Conservation (phyloP, 2,329 filamentous ascomycete species). For the Diaporthe batatas region DNA sequence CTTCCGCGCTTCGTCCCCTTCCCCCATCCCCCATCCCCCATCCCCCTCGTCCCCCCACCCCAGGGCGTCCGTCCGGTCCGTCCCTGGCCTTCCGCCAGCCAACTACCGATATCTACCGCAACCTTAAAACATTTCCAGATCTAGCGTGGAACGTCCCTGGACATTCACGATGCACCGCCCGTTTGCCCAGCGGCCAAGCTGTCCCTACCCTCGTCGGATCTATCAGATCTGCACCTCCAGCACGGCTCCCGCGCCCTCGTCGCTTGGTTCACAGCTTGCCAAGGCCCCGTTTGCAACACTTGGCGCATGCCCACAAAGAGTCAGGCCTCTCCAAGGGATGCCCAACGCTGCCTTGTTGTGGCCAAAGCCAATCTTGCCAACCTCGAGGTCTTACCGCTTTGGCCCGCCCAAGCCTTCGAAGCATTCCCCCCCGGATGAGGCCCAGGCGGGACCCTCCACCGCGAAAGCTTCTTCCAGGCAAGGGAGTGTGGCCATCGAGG, state of each 20-base stretch:
- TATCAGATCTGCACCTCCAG: conserved; percentile 42
- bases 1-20: background rate
- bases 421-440: conserved; percentile 12
- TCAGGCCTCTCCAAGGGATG: conserved; percentile 33
- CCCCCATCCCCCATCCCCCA: background rate
- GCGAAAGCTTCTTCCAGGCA: conserved; percentile 7
- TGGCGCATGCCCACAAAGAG: conserved; percentile 39
- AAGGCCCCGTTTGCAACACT: conserved; percentile 46
- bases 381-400: conserved; percentile 34
- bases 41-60: conserved; percentile 17
- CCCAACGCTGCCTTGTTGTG: conserved; percentile 31
- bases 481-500: conserved; percentile 46
- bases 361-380: conserved; percentile 25
- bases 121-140: conserved; percentile 20
- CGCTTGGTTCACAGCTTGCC: conserved; percentile 41
- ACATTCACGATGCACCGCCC: conserved; percentile 46
- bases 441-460: conserved; percentile 14
- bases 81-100: conserved; percentile 18
- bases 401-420: conserved; percentile 33
- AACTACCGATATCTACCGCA: conserved; percentile 29
- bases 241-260: conserved; percentile 13
- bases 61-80: conserved; percentile 31
- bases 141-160: conserved; percentile 34
- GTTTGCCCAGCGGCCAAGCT: conserved; percentile 43
- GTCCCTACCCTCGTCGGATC: conserved; percentile 19